These are phyloP conservation scores for Chondrus crispus DNA, from an alignment of 23 red algal genomes.

Conservation along the genomic window DNA sequence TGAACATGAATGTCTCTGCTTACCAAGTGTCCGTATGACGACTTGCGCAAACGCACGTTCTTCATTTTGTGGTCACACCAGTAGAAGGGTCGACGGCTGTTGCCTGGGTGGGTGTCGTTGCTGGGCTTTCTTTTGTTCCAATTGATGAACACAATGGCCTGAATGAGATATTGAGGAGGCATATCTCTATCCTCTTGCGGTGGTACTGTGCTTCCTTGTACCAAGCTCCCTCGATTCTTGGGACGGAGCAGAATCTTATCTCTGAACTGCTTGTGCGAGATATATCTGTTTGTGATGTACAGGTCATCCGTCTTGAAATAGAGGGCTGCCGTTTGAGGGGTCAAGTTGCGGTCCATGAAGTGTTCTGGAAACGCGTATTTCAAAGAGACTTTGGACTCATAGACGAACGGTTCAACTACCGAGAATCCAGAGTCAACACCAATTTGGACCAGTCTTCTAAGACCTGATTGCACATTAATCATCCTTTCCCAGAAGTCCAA, in stretches of 20 bases:
- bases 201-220: neutral
- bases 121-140: neutral
- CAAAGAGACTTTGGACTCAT: slow-evolving; percentile 28
- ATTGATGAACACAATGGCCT: neutral
- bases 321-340: neutral
- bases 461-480: slow-evolving; percentile 40
- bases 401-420: slow-evolving; percentile 54
- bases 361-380: neutral
- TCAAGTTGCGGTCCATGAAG: slow-evolving; percentile 2
- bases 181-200: too few relatives aligned
- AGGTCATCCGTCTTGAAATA: neutral
- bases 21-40: neutral
- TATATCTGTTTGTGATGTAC: neutral
- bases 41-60: neutral
- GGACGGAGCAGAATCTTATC: neutral
- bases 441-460: slow-evolving; percentile 35
- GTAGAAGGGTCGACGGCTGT: slow-evolving; percentile 9
- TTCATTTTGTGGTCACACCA: slow-evolving; percentile 7
- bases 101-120: neutral
- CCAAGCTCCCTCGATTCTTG: neutral
- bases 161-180: neutral
- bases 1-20: neutral
- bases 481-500: slow-evolving; percentile 59
- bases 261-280: neutral
- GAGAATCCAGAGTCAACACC: slow-evolving; percentile 22